Base-by-base conservation (phyloP, 345 rosid genomes). In the Pelargonium nanum region DNA sequence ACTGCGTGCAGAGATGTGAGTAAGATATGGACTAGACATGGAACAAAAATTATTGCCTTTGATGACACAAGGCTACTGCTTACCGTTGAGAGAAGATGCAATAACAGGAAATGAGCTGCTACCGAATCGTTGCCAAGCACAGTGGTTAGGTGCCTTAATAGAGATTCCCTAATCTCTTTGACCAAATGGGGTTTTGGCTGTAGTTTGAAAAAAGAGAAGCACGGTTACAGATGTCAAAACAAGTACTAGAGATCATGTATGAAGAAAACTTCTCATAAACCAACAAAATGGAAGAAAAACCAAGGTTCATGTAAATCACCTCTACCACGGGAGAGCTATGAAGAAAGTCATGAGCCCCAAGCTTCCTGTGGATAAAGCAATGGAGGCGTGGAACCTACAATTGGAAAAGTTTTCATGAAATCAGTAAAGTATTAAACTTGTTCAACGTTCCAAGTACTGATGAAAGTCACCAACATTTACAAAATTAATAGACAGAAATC, bases 41-140 rank as follows among this genome's bases (percentile, higher is more conserved):
- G 12, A 34, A 5, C 45, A 5, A 5, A 5, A 3, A 9, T 34
- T 34, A 34, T 5, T 34, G 13, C 45, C 6, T 3, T 9, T 1
- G 12, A 34, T 1, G 45, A 34, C 1, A 34, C 12, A 4, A 34
- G 12, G 13, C 13, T 34, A 66, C 5, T 7, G 56, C 57, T 22
- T 70, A 85, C 97, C 84, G 64, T 81, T 20, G 99, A 87, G 34
- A 93, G 79, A 60, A 93, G 92, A 82, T 89, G 97, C 76, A 89
- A 65, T 61, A 93, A 59, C 66, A 89, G 64, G 55, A 81, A 78
- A 45, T 87, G 80, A 59, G 95, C 89, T 19, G 91, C 94, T 40
- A 89, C 34, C 24, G 74, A 81, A 65, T 92, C 98, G 73, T 85
- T 85, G 57, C 98, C 95, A 28, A 89, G 87, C 72, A 89, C 28